phyloP scores from a whole-genome alignment of 2,329 filamentous ascomycete genomes.

The Calonectria pseudoreteaudii region DNA sequence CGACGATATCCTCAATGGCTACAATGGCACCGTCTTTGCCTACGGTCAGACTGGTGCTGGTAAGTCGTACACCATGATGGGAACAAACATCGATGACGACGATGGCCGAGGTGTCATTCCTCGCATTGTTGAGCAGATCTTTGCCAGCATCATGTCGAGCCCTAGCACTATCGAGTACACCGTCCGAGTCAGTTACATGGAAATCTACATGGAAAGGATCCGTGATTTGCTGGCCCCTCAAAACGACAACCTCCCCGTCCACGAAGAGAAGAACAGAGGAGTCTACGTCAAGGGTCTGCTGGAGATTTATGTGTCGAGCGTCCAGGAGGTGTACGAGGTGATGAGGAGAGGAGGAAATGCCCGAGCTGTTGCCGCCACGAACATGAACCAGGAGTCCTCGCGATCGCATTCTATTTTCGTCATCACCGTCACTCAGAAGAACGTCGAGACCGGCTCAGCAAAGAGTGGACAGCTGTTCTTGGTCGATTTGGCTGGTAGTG shows the following conservation, averaged over 20 bases:
- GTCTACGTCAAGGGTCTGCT: slow-evolving; percentile 96
- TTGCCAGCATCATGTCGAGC: slow-evolving; percentile 91
- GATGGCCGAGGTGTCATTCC: slow-evolving; percentile 93
- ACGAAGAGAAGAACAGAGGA: slow-evolving; percentile 95
- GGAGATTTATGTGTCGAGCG: slow-evolving; percentile 95
- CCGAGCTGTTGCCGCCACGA: slow-evolving; percentile 93
- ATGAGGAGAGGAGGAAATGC: slow-evolving; percentile 93
- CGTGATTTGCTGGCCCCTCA: slow-evolving; percentile 91
- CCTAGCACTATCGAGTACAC: slow-evolving; percentile 97
- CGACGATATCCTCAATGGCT: slow-evolving; percentile 97
- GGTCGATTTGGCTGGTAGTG: slow-evolving; percentile 97
- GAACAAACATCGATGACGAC: slow-evolving; percentile 87
- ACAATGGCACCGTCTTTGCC: slow-evolving; percentile 98
- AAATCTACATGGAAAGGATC: slow-evolving; percentile 99
- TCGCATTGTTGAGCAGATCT: slow-evolving; percentile 97
- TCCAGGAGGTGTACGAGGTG: slow-evolving; percentile 96
- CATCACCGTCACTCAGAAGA: slow-evolving; percentile 97
- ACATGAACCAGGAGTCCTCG: slow-evolving; percentile 99
- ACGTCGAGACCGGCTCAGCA: slow-evolving; percentile 93
- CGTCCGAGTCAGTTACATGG: slow-evolving; percentile 99
- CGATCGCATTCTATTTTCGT: slow-evolving; percentile 99
- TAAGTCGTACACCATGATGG: slow-evolving; percentile 96
- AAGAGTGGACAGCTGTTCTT: slow-evolving; percentile 98
- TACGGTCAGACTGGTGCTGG: slow-evolving; percentile 98
- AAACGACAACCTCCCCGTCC: slow-evolving; percentile 96